Base-by-base conservation (phyloP, 345 rosid genomes). In the Eucalyptus tenuipes region DNA sequence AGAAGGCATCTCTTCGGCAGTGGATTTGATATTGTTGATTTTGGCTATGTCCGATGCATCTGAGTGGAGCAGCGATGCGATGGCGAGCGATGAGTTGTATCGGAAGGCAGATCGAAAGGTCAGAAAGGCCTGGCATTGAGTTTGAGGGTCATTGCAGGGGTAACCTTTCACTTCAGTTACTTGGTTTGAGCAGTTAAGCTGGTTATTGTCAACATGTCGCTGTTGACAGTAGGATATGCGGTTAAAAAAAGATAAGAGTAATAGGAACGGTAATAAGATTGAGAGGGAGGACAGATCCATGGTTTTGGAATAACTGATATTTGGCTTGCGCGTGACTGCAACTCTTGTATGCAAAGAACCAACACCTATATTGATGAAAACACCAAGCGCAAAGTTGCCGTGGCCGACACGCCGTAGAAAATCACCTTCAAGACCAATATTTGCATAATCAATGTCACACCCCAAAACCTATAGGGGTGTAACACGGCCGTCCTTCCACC, bases 11-110 rank as follows among this genome's bases (percentile, higher is more conserved):
- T 49, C 59, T 16, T 42, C 52, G 18, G 6, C 22, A 16, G 3
- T 16, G 44, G 90, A 80, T 4, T 88, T 42, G 27, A 89, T 27
- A 24, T 88, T 86, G 88, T 93, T 92, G 87, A 86, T 49, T n/a
- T 57, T 49, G 85, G 89, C 90, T 16, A 93, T 86, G 3, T 44
- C 42, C 2, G 82, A 86, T 71, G 92, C 88, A 3, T 92, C 92
- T 12, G 92, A 88, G 7, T 31, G 89, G 3, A 92, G 81, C 48
- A 93, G 92, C 14, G 14, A 5, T 33, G 93, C 89, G 3, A 93
- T 90, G 85, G 59, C 49, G 29, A 45, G 13, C 27, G 91, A 29
- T 4, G 92, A 79, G 47, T 89, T 53, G 31, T 86, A 91, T 10
- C 52, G 91, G 0, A 53, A 89, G 9, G 1, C 13, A n/a, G 92